These are phyloP conservation scores for Inga oerstediana DNA, from an alignment of 306 rosid species.

Conservation along the genomic window DNA sequence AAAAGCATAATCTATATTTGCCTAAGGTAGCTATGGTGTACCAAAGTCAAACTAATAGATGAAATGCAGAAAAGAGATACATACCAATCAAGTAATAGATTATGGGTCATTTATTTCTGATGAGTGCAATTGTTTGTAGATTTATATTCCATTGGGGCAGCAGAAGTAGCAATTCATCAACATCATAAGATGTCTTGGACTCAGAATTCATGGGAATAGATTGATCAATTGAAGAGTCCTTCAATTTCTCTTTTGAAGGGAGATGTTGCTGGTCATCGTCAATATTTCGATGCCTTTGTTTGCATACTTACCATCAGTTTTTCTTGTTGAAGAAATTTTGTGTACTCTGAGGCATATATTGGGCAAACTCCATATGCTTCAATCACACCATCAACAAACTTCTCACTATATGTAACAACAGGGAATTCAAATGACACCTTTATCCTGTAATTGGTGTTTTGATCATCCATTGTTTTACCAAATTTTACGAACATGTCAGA, in stretches of 20 bases:
- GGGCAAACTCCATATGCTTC: no score
- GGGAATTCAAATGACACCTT: no score
- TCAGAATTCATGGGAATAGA: not conserved
- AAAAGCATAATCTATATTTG: not conserved
- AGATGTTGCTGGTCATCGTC: not conserved
- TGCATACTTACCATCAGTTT: no score
- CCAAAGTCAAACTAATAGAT: not conserved
- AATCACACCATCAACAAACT: no score
- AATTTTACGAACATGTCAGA: no score
- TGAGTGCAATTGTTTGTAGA: not conserved
- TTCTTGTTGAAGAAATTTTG: no score
- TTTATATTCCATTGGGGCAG: not conserved
- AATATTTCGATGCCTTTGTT: no score
- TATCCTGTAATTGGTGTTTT: no score
- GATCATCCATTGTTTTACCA: no score
- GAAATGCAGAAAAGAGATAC: not conserved
- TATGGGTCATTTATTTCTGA: not conserved
- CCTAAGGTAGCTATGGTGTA: not conserved
- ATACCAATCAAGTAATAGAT: not conserved
- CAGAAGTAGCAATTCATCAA: not conserved
- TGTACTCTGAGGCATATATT: no score
- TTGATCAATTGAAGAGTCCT: not conserved
- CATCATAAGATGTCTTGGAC: not conserved
- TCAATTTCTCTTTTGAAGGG: not conserved
- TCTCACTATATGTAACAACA: no score